Conservation (phyloP, 306 rosid species). For the Cajanus cajan region DNA sequence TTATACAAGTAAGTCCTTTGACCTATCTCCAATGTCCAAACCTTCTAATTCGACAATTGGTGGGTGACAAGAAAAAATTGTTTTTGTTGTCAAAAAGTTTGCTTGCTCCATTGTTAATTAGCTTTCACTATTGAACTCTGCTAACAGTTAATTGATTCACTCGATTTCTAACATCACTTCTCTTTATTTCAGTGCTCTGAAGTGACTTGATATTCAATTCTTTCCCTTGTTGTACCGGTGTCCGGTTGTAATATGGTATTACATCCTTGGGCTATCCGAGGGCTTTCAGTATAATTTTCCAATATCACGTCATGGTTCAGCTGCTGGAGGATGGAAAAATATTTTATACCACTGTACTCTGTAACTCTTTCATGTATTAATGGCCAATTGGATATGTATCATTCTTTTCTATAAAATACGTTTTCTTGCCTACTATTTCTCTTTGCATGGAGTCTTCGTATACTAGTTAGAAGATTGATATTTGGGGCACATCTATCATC, state of each 20-base stretch:
- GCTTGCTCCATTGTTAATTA: not conserved
- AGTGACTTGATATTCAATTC: conserved; percentile 39
- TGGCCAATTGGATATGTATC: conserved; percentile 13
- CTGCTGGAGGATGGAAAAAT: conserved; percentile 30
- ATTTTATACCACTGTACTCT: conserved; percentile 4
- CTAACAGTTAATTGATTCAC: not conserved
- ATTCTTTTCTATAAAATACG: not conserved
- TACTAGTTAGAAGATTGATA: not conserved
- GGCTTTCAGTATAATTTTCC: conserved; percentile 22
- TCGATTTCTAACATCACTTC: not conserved
- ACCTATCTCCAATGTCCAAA: not conserved
- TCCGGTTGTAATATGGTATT: conserved; percentile 10
- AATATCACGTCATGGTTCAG: conserved; percentile 16
- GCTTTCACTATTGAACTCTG: not conserved
- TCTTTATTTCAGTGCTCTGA: conserved; percentile 52
- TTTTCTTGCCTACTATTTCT: conserved; percentile 11
- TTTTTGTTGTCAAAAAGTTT: not conserved
- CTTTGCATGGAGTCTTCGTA: not conserved
- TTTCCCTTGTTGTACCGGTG: conserved; percentile 5
- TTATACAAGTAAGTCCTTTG: conserved; percentile 65
- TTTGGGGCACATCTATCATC: not conserved
- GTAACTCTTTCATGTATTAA: conserved; percentile 21
- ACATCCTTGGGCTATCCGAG: conserved; percentile 24
- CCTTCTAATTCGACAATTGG: not conserved
- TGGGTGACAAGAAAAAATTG: not conserved